Percentiles rank a stretch among this genome's conserved stretches.
Conservation (phyloP, 345 rosid genomes). For the Salix dunnii region DNA sequence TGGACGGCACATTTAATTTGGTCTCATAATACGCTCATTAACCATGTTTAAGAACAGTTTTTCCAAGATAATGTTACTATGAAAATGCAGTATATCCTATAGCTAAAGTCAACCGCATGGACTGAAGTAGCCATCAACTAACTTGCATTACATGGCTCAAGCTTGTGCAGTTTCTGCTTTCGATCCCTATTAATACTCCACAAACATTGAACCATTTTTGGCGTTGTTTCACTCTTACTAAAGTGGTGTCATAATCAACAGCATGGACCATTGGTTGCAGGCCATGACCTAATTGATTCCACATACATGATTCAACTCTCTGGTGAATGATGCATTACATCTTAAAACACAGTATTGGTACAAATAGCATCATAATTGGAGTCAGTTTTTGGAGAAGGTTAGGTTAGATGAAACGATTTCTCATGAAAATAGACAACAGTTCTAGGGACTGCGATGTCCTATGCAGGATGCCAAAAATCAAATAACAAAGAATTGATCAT, state of each 20-base stretch:
- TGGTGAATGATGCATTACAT: not conserved
- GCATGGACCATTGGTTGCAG: not conserved
- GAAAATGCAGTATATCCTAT: constrained; percentile 21
- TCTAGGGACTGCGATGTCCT: not conserved
- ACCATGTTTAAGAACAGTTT: too few species aligned
- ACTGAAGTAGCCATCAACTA: constrained; percentile 8
- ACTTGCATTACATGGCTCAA: constrained; percentile 1
- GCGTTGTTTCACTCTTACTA: not conserved
- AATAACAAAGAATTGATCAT: not conserved
- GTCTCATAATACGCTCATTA: too few species aligned
- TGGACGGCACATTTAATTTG: too few species aligned
- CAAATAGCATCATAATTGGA: not conserved
- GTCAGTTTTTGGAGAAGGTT: not conserved
- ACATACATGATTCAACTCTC: not conserved
- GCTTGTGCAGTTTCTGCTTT: not conserved
- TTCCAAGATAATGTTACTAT: not conserved
- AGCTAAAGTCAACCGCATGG: constrained; percentile 11
- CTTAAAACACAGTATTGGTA: not conserved
- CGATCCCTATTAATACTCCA: not conserved
- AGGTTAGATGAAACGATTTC: not conserved
- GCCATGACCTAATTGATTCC: not conserved
- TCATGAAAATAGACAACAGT: not conserved
- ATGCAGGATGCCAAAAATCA: not conserved
- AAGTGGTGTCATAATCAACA: constrained; percentile 1
- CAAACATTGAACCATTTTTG: not conserved